phyloP scores from a whole-genome alignment of 352 stramenopile genomes.

The Phytophthora sp. region DNA sequence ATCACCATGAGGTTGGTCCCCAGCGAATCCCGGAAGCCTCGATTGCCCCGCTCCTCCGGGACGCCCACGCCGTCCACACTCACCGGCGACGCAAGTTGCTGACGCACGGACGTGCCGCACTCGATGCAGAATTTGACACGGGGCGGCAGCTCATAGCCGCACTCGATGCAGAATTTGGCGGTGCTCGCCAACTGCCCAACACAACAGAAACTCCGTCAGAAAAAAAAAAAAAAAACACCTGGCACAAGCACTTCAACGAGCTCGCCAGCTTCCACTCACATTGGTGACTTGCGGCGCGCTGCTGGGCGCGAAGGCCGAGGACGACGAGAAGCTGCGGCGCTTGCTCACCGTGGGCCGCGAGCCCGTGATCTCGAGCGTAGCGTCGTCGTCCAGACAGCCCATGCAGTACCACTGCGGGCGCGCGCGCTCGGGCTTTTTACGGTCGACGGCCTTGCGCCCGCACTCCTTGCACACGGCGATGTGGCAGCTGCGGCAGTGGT shows the following conservation, averaged over 20 bases:
- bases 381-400: constrained; percentile 68
- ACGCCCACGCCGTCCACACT: constrained; percentile 33
- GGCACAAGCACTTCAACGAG: constrained; percentile 20
- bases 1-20: constrained; percentile 67
- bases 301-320: constrained; percentile 36
- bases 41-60: constrained; percentile 39
- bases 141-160: constrained; percentile 76
- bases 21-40: constrained; percentile 51
- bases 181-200: constrained; percentile 56
- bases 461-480: constrained; percentile 88
- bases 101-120: constrained; percentile 71
- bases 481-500: constrained; percentile 87
- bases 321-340: constrained; percentile 66
- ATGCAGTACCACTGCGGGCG: constrained; percentile 85
- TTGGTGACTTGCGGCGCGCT: constrained; percentile 49
- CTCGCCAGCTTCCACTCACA: constrained; percentile 32
- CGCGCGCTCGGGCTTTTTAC: constrained; percentile 51
- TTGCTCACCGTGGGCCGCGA: constrained; percentile 56
- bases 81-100: constrained; percentile 60
- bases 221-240: constrained; percentile 20
- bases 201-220: constrained; percentile 9
- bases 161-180: constrained; percentile 88
- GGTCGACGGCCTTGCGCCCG: constrained; percentile 77
- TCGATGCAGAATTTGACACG: constrained; percentile 90
- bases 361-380: constrained; percentile 69